Base-by-base conservation (phyloP, 257 asterid species). In the Avicennia marina region DNA sequence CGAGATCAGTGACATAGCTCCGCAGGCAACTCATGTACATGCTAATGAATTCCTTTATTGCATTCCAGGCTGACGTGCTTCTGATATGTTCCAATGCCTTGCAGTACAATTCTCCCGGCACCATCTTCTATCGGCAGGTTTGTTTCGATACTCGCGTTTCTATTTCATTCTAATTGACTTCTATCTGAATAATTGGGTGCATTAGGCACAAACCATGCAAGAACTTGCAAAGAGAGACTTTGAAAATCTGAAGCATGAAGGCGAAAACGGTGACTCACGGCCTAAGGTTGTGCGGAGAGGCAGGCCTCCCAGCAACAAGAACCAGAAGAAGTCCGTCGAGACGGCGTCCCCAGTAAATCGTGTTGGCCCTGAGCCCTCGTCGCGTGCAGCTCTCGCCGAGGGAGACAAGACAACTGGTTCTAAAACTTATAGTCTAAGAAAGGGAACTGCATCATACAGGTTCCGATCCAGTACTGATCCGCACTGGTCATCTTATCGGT, bases 281-380 rank as follows among this genome's bases (percentile, higher is more conserved):
- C 96, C 95, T 1, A 93, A 86, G 78, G 79, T 93, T 20, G 97
- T 93, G 34, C 78, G 99, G 36, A 80, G 99, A 74, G 99, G 99
- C 64, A 76, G 99, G 64, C 99, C 99, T 13, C 99, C 99, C 2
- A 68, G 71, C 67, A 89, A 62, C 70, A 93, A 89, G 71, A 86
- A 73, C 76, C 63, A 71, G 64, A 86, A 85, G 69, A 88, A 82
- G 76, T 17, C 74, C 57, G 42, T 69, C 3, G 95, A 81, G 25
- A 65, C 75, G n/a, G n/a, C n/a, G 3, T 73, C 93, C 34, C 93
- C 87, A 29, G 63, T 51, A 24, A 89, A 36, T 5, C 9, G 80
- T 65, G 80, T 68, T 50, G 82, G 67, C 65, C 65, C 62, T 9
- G 95, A 81, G 45, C 74, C 66, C 48, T 69, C 94, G 56, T 69